Evolutionary conservation across 2,329 filamentous ascomycete species (phyloP).

Genomic region (Colletotrichum sp.): DNA sequence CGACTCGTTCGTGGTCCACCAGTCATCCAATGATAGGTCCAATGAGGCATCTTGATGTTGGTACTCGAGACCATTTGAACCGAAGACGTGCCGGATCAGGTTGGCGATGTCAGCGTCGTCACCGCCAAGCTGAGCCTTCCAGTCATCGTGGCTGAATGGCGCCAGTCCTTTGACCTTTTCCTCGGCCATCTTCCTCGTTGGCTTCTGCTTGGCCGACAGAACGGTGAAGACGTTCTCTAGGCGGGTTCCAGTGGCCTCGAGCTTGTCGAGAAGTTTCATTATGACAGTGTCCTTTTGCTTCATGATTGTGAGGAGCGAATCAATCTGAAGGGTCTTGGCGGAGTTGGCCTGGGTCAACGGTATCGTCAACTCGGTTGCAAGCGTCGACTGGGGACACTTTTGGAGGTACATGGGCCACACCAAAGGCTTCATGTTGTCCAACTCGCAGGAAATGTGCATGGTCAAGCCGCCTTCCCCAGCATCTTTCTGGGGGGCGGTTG

Average conservation of each 20-base stretch:
- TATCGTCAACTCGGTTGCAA: constrained; percentile 55
- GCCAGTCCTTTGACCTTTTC: constrained; percentile 57
- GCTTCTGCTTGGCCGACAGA: constrained; percentile 50
- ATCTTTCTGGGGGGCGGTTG: constrained; percentile 34
- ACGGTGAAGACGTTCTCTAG: constrained; percentile 59
- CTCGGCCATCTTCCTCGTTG: constrained; percentile 48
- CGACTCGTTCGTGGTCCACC: constrained; percentile 44
- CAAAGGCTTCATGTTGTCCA: constrained; percentile 70
- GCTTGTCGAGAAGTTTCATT: constrained; percentile 56
- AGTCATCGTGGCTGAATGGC: constrained; percentile 47
- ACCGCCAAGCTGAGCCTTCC: constrained; percentile 35
- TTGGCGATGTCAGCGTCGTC: constrained; percentile 33
- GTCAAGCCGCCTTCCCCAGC: constrained; percentile 46
- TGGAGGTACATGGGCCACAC: constrained; percentile 68
- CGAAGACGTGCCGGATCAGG: constrained; percentile 49
- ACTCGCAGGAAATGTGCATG: constrained; percentile 61
- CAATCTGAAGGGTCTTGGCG: constrained; percentile 41
- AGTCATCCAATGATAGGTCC: constrained; percentile 45
- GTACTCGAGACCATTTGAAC: constrained; percentile 34
- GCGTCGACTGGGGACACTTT: constrained; percentile 44
- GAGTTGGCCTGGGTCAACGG: constrained; percentile 55
- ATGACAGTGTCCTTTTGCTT: constrained; percentile 58
- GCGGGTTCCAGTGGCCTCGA: constrained; percentile 55
- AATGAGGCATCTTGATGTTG: constrained; percentile 31
- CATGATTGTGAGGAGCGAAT: constrained; percentile 47